Base-by-base conservation (phyloP, 257 asterid genomes). In the Cruciata laevipes region DNA sequence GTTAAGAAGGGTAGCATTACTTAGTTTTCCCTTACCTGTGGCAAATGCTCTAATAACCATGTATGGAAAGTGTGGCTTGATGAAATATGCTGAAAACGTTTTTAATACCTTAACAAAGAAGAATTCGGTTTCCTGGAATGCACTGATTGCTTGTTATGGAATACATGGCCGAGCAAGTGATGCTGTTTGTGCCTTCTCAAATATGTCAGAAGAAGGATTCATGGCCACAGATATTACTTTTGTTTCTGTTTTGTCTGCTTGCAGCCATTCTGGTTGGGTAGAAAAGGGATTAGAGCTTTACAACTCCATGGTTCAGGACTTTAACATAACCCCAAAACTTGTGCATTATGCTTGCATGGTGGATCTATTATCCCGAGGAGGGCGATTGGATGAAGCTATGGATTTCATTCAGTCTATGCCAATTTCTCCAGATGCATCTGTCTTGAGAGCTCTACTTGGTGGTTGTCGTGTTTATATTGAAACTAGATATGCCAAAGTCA, bases 341-440 rank as follows among this genome's bases (percentile, higher is more conserved):
- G 78, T 73, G 53, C 81, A 77, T 61, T 73, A 77, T 69, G 78
- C 75, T 58, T 77, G 81, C 32, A 69, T 73, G 21, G 78, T 77
- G 32, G 81, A 77, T 69, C 67, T 77, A n/a, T 65, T 77, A n/a
- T 65, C 75, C 1, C 75, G 78, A 21, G 78, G 78, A 20, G 81
- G 78, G 49, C 75, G 65, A 30, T 66, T 77, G 35, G 78, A 77
- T 59, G 69, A 73, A 69, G 78, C 75, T 23, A 73, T 72, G 70
- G 68, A 58, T 18, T 66, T 77, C 56, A 66, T 73, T 18, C 44
- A 61, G 10, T 73, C 72, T 10, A 69, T 73, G 73, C 75, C 81
- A 8, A 53, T 77, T 49, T 61, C 68, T n/a, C 78, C 78, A 23
- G 71, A 59, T 73, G 75, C 78, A 65, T 68, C 73, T 40, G 65